Conservation (phyloP, 140 eudicot genomes). For the Anethum foeniculum region DNA sequence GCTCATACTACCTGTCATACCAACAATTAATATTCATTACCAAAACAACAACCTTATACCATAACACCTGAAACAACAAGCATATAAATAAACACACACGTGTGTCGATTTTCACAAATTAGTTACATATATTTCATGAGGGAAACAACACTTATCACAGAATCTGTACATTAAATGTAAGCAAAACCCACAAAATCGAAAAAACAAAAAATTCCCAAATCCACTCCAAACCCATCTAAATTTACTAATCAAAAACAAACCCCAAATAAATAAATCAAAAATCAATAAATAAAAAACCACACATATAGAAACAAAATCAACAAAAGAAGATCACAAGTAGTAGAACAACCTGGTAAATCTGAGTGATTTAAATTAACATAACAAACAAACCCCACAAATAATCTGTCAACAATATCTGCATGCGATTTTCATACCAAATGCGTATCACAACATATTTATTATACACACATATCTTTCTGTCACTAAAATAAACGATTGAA, state of each 20-base stretch:
- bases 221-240: slow-evolving; percentile 12
- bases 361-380: slow-evolving; percentile 4
- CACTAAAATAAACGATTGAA: not conserved
- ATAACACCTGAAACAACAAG: not conserved
- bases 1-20: slow-evolving; percentile 20
- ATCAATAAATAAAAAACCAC: not conserved
- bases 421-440: slow-evolving; percentile 30
- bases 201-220: not conserved
- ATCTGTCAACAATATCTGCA: slow-evolving; percentile 18
- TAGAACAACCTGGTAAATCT: slow-evolving; percentile 17
- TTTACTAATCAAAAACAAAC: slow-evolving; percentile 6
- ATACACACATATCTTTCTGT: not conserved
- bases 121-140: slow-evolving; percentile 3
- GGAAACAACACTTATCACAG: slow-evolving; percentile 17
- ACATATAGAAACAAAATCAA: slow-evolving; percentile 10
- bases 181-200: not conserved
- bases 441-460: slow-evolving; percentile 24
- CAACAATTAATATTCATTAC: slow-evolving; percentile 9
- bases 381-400: slow-evolving; percentile 13
- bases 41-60: slow-evolving; percentile 12
- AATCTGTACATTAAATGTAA: slow-evolving; percentile 17
- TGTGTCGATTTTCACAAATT: not conserved
- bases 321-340: slow-evolving; percentile 9
- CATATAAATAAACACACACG: not conserved
- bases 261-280: not conserved